A percentile compares a stretch with the other conserved stretches of the same genome.
Conservation (phyloP, 441 rosid genomes). For the Jatropha multifida region DNA sequence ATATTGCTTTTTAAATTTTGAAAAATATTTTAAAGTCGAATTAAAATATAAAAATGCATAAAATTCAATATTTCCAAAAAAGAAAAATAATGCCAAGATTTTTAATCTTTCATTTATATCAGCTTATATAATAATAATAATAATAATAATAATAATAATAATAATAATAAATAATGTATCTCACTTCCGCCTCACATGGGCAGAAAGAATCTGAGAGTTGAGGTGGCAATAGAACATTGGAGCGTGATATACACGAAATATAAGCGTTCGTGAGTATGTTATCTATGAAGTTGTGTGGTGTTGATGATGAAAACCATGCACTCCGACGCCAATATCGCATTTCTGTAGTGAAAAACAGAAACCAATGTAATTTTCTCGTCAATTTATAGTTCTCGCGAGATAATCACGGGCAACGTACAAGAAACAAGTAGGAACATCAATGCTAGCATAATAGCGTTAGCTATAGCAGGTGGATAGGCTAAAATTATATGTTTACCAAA, state of each 20-base stretch:
- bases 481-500: conserved; percentile 38
- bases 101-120: no score
- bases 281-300: background rate
- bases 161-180: background rate
- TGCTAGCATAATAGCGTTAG: conserved; percentile 2
- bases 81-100: no score
- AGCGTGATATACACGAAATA: background rate
- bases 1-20: no score
- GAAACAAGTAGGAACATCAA: no score
- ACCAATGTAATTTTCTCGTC: background rate
- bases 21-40: no score
- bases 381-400: background rate
- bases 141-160: background rate
- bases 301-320: conserved; percentile 28
- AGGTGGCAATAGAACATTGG: conserved; percentile 6
- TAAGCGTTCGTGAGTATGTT: background rate
- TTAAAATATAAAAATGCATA: no score
- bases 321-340: background rate
- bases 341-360: background rate
- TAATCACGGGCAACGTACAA: background rate
- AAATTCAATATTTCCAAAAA: no score
- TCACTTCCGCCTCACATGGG: background rate
- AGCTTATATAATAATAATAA: background rate
- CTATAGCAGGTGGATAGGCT: background rate
- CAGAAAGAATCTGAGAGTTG: background rate